Conservation (phyloP, 768 basidiomycete species). For the Macrolepiota albuminosa region DNA sequence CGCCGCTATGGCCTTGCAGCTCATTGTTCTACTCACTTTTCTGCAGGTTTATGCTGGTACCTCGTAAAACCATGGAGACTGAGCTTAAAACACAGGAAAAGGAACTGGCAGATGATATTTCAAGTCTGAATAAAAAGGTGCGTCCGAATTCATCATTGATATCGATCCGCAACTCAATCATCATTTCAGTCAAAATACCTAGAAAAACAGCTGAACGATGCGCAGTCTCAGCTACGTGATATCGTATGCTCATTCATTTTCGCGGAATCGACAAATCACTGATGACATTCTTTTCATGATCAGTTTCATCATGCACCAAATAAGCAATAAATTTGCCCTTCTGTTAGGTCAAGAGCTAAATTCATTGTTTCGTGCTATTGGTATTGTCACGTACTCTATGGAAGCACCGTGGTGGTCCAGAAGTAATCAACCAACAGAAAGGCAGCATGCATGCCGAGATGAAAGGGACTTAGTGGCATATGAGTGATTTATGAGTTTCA, state of each 20-base stretch:
- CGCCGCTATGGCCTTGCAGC: conserved; percentile 15
- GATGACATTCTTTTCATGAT: neutral
- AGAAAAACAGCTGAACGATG: conserved; percentile 91
- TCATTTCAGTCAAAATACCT: conserved; percentile 72
- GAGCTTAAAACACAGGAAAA: conserved; percentile 76
- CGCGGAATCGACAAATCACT: neutral
- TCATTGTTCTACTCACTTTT: neutral
- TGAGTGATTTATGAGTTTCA: neutral
- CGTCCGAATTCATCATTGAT: neutral
- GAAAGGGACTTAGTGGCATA: neutral
- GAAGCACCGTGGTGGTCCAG: neutral
- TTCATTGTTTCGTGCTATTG: neutral
- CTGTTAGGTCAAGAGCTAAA: neutral
- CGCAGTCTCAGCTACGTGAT: conserved; percentile 80
- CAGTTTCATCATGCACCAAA: conserved; percentile 56
- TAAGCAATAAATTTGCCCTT: conserved; percentile 22
- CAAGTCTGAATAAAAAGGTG: conserved; percentile 83
- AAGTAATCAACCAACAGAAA: neutral
- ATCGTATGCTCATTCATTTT: conserved; percentile 48
- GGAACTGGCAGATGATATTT: conserved; percentile 79
- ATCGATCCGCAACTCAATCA: neutral
- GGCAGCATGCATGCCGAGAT: neutral
- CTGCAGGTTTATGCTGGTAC: conserved; percentile 88
- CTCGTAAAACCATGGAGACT: conserved; percentile 72
- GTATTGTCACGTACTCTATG: neutral